phyloP scores from a whole-genome alignment of 805 yeast genomes.

The Cyberlindnera galapagoensis region DNA sequence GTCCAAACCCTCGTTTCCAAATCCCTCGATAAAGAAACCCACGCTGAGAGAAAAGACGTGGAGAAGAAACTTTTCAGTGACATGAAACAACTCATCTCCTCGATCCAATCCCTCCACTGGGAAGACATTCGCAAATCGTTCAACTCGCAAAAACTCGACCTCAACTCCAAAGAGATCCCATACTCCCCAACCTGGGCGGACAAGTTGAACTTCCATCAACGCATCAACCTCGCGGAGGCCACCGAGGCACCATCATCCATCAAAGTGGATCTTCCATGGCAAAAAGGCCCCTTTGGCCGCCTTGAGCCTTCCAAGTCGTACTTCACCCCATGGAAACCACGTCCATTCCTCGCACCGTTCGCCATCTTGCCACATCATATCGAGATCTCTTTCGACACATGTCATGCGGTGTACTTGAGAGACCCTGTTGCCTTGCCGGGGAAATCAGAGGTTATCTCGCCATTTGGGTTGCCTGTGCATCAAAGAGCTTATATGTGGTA shows the following conservation, averaged over 20 bases:
- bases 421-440: conserved; percentile 98
- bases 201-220: conserved; percentile 35
- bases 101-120: conserved; percentile 19
- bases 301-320: conserved; percentile 69
- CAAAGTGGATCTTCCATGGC: conserved; percentile 73
- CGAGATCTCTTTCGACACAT: conserved; percentile 83
- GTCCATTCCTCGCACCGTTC: conserved; percentile 88
- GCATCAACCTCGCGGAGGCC: conserved; percentile 38
- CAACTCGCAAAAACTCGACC: conserved; percentile 23
- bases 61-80: conserved; percentile 26
- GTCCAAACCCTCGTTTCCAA: conserved; percentile 5
- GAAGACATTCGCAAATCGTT: conserved; percentile 26
- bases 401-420: conserved; percentile 94
- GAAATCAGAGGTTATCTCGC: conserved; percentile 90
- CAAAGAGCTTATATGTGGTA: conserved; percentile 95
- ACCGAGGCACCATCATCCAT: conserved; percentile 45
- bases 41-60: conserved; percentile 22
- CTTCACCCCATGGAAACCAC: conserved; percentile 96
- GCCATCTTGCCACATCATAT: conserved; percentile 89
- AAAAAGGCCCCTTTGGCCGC: conserved; percentile 73
- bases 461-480: conserved; percentile 74
- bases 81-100: conserved; percentile 18
- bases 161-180: conserved; percentile 26
- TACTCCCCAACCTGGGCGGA: conserved; percentile 48
- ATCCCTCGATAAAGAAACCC: conserved; percentile 12